Conservation (phyloP, 768 basidiomycete species). For the Pisolithus sp. region DNA sequence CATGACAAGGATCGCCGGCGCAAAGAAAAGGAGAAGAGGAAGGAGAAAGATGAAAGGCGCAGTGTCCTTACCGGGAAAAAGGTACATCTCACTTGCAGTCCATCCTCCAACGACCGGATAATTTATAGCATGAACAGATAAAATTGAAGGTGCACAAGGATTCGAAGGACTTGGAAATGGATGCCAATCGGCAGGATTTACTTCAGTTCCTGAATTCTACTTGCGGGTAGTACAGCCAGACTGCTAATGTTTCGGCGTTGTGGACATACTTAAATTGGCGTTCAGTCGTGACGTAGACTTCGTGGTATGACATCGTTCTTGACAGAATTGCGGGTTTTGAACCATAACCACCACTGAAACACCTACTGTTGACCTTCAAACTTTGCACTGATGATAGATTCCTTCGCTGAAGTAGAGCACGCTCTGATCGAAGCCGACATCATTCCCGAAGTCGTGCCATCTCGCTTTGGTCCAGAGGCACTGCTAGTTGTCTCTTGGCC, state of each 20-base stretch:
- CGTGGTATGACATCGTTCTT: neutral
- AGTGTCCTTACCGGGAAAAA: constrained; percentile 60
- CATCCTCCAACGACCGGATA: neutral
- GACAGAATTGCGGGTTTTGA: neutral
- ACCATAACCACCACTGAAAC: neutral
- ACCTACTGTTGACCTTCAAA: neutral
- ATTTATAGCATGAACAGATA: constrained; percentile 32
- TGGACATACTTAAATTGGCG: neutral
- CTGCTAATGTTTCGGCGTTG: neutral
- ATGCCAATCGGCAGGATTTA: constrained; percentile 48
- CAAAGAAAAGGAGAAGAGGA: constrained; percentile 29
- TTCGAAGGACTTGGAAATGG: constrained; percentile 48
- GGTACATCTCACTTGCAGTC: constrained; percentile 25
- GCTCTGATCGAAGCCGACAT: constrained; percentile 16
- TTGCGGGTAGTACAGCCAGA: constrained; percentile 18
- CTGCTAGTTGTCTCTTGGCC: constrained; percentile 26
- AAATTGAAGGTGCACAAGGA: constrained; percentile 60
- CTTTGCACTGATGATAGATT: constrained; percentile 11
- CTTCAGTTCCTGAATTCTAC: constrained; percentile 53
- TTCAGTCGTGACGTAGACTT: neutral
- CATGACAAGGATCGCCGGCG: constrained; percentile 34
- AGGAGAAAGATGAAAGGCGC: constrained; percentile 41
- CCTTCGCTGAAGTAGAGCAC: constrained; percentile 16
- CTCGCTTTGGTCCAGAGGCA: constrained; percentile 21
- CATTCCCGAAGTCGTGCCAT: constrained; percentile 26